Conservation (phyloP, 2,329 filamentous ascomycete species). For the Pezicula neosporulosa region DNA sequence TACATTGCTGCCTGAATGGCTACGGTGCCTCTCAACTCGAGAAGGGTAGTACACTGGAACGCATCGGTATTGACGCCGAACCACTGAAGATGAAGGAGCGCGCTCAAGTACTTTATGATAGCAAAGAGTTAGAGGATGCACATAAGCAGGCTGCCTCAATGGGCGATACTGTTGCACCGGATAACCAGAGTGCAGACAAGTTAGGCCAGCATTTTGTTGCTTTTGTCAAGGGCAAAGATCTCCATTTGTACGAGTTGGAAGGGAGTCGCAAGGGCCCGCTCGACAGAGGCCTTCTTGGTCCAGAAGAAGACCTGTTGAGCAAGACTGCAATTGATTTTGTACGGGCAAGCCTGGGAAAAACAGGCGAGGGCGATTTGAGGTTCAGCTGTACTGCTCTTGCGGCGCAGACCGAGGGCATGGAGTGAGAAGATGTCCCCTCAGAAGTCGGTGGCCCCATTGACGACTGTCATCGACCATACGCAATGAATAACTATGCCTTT, state of each 20-base stretch:
- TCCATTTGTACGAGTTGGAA: constrained; percentile 68
- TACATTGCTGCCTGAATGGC: constrained; percentile 82
- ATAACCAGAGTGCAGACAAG: constrained; percentile 60
- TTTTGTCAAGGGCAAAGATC: constrained; percentile 75
- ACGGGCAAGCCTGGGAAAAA: constrained; percentile 17
- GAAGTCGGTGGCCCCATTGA: no score
- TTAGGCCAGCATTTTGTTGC: constrained; percentile 96
- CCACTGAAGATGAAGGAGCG: constrained; percentile 63
- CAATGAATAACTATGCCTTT: no score
- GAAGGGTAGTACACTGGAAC: constrained; percentile 41
- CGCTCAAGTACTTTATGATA: constrained; percentile 73
- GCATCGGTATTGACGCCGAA: constrained; percentile 64
- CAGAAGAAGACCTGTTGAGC: constrained; percentile 69
- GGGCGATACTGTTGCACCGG: constrained; percentile 75
- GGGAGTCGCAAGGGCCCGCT: constrained; percentile 64
- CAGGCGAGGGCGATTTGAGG: constrained; percentile 21
- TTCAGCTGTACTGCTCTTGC: constrained; percentile 27
- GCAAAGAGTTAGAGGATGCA: constrained; percentile 69
- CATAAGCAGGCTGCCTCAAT: constrained; percentile 73
- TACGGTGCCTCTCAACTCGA: constrained; percentile 43
- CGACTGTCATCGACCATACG: no score
- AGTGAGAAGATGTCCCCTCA: not conserved
- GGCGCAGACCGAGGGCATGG: constrained; percentile 6
- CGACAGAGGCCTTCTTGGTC: constrained; percentile 49
- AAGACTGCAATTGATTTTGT: constrained; percentile 67